These are phyloP conservation scores for Guadua angustifolia DNA, from an alignment of 176 grass and related monocot genomes.

Conservation along the genomic window DNA sequence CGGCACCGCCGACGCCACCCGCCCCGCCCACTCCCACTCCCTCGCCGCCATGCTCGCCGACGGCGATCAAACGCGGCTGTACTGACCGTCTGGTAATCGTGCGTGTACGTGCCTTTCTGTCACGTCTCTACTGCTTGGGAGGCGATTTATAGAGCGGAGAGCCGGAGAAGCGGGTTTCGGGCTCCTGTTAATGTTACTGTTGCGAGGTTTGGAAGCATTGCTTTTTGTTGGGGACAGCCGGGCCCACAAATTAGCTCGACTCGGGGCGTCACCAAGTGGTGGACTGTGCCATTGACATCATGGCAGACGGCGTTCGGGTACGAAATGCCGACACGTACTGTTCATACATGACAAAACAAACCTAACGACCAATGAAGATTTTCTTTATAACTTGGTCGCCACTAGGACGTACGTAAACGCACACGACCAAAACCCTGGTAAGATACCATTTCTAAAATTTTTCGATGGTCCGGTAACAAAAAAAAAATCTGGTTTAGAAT, in stretches of 20 bases:
- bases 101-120: too few species aligned
- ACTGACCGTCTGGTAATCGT: background rate
- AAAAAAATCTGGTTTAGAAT: too few species aligned
- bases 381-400: too few species aligned
- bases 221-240: background rate
- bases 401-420: too few species aligned
- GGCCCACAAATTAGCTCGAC: background rate
- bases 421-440: too few species aligned
- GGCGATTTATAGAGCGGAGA: constrained; percentile 8
- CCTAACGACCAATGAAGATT: background rate
- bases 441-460: too few species aligned
- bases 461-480: too few species aligned
- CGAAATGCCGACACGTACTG: background rate
- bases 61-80: background rate
- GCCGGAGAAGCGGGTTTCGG: background rate
- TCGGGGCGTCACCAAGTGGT: background rate
- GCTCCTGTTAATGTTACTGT: background rate
- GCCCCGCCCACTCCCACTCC: constrained; percentile 56
- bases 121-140: background rate
- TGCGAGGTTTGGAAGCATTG: background rate
- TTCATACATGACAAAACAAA: background rate
- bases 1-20: constrained; percentile 43
- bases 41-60: background rate
- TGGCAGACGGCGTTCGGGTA: background rate
- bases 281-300: background rate